These are phyloP conservation scores for Lactarius vividus DNA, from an alignment of 768 basidiomycete species.

Conservation along the genomic window DNA sequence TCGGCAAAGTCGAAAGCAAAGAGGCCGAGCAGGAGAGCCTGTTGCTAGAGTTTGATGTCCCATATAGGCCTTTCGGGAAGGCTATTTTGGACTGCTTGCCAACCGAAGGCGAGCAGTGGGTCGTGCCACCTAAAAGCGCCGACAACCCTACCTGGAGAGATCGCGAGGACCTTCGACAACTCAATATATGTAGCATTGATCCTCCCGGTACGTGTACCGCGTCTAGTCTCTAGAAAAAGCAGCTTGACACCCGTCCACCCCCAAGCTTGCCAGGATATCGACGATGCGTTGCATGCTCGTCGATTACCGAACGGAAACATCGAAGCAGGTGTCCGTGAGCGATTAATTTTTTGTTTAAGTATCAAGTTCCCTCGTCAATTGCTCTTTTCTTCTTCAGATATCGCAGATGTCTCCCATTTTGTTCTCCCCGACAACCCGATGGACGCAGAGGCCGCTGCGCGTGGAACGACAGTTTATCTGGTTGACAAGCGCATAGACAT, in stretches of 20 bases:
- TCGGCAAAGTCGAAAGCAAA: conserved; percentile 90
- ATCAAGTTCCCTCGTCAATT: neutral
- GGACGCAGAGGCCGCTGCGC: conserved; percentile 93
- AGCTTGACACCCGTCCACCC: conserved; percentile 18
- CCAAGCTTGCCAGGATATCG: conserved; percentile 93
- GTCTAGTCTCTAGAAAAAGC: neutral
- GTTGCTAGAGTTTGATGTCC: conserved; percentile 91
- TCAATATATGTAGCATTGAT: conserved; percentile 95
- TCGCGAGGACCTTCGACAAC: conserved; percentile 79
- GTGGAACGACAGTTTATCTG: conserved; percentile 96
- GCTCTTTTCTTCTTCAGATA: conserved; percentile 54
- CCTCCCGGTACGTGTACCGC: conserved; percentile 64
- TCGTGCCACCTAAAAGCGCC: conserved; percentile 74
- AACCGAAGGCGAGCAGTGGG: conserved; percentile 85
- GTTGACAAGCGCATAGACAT: conserved; percentile 99
- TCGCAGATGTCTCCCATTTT: conserved; percentile 97
- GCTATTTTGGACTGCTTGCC: conserved; percentile 92
- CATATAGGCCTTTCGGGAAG: conserved; percentile 94
- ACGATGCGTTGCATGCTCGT: conserved; percentile 93
- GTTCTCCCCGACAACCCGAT: conserved; percentile 91
- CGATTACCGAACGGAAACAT: conserved; percentile 88
- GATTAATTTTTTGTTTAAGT: neutral
- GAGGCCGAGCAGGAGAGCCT: conserved; percentile 95
- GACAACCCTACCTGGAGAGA: conserved; percentile 65
- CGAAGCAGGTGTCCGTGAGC: conserved; percentile 97